phyloP scores from a whole-genome alignment of 169 alveolate species.

The Plasmodium vivax region DNA sequence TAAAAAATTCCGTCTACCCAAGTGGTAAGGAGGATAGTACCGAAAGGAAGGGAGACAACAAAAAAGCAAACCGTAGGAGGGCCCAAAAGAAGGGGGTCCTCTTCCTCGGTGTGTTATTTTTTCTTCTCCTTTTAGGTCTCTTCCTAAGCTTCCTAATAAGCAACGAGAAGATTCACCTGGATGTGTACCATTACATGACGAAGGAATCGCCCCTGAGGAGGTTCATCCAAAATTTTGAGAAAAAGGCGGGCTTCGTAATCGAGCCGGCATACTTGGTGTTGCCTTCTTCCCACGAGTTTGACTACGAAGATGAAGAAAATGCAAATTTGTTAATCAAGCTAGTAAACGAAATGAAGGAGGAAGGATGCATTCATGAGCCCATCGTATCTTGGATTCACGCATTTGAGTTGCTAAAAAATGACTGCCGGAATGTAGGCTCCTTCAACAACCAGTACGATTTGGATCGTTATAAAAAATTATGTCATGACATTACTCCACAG shows the following conservation, averaged over 20 bases:
- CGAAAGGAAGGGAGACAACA: background rate
- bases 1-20: background rate
- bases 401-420: slow-evolving; percentile 29
- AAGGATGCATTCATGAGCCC: slow-evolving; percentile 46
- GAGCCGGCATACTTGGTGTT: slow-evolving; percentile 61
- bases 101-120: background rate
- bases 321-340: slow-evolving; percentile 13
- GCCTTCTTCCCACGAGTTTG: slow-evolving; percentile 16
- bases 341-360: slow-evolving; percentile 21
- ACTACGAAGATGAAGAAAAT: slow-evolving; percentile 48
- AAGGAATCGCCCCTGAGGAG: background rate
- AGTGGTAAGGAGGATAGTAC: background rate
- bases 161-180: background rate
- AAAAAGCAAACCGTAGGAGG: background rate
- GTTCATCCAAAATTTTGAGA: slow-evolving; percentile 31
- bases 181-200: slow-evolving; percentile 20
- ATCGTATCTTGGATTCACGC: slow-evolving; percentile 56
- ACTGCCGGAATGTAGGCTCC: slow-evolving; percentile 6
- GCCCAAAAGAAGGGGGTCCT: background rate
- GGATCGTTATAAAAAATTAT: background rate
- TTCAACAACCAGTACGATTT: slow-evolving; percentile 9
- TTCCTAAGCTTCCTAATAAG: slow-evolving; percentile 13
- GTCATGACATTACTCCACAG: slow-evolving; percentile 6
- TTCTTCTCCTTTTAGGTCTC: slow-evolving; percentile 1
- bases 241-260: slow-evolving; percentile 37